phyloP scores from a whole-genome alignment of 306 rosid genomes.

The Canavalia ensiformis region DNA sequence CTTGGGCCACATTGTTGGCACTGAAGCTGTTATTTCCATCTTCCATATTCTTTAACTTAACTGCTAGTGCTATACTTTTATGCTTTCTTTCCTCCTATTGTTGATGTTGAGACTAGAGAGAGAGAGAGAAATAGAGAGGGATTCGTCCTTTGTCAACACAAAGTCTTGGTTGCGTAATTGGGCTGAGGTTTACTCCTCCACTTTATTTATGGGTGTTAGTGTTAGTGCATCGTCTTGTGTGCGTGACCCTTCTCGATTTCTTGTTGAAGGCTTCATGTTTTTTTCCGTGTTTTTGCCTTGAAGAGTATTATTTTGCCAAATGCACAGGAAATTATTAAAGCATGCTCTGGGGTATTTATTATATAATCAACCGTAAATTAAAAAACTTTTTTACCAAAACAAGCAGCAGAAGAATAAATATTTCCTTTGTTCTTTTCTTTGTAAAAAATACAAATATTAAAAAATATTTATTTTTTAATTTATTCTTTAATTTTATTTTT shows the following conservation, averaged over 20 bases:
- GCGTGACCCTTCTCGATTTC: neutral
- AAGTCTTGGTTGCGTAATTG: neutral
- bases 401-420: too few species aligned
- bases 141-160: conserved; percentile 30
- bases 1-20: conserved; percentile 83
- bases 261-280: neutral
- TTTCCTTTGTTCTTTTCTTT: too few species aligned
- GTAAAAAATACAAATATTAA: too few species aligned
- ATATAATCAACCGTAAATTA: too few species aligned
- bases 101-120: neutral
- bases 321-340: too few species aligned
- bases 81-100: neutral
- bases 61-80: conserved; percentile 16
- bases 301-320: neutral
- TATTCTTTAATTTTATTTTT: too few species aligned
- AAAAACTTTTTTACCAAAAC: too few species aligned
- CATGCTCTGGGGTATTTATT: too few species aligned
- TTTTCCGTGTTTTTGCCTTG: neutral
- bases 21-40: conserved; percentile 33
- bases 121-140: neutral
- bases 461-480: too few species aligned
- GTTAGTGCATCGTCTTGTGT: too few species aligned
- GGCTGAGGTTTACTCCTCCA: neutral
- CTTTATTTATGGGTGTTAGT: neutral
- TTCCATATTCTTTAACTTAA: conserved; percentile 56